Evolutionary conservation across 768 basidiomycete genomes (phyloP), one percentile per base, ranked within the genome.

Genomic region (Chalciporus pseudorubinellus): DNA sequence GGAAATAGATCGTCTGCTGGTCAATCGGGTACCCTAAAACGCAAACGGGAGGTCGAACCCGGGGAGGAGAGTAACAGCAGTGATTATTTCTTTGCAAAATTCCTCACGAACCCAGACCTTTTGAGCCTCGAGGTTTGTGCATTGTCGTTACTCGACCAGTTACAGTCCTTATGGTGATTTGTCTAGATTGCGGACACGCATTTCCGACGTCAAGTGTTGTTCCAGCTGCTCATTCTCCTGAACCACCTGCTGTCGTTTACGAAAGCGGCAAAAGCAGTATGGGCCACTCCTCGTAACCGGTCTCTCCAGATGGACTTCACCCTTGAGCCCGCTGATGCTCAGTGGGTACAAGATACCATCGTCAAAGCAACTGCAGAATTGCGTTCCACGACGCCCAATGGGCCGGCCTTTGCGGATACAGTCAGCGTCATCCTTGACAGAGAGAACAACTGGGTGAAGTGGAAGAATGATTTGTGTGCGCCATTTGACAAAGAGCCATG

Each of bases 51-150:
- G 18, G 65, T 68, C 9, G 81, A 82, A 31, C 61, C 67, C n/a
- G 77, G 80, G 45, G 85, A 83, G 61, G 72, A 70, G 14, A 75
- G 75, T 48, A 70, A 73, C 18, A 66, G 53, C 4, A 81, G 74
- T 44, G 86, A 93, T 53, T 94, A 93, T 64, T 95, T 95, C 71
- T 95, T 94, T 62, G 90, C 93, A 33, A 97, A 95, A 69, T 95
- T 92, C 70, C 72, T 97, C 48, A 95, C 93, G 1, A 92, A 84
- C 55, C 85, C 89, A 0, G 91, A 93, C 49, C 73, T 97, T 19
- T 74, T 94, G 14, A 92, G 89, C 46, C 83, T 94, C 42, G 92
- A 97, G 79, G 93, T 92, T 45, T 44, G 76, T 60, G 24, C 34
- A 50, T 57, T 49, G 45, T 47, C 29, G 28, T 26, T 38, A 29